Base-by-base conservation (phyloP, 768 basidiomycete genomes). In the Tylopilus subfusipes region DNA sequence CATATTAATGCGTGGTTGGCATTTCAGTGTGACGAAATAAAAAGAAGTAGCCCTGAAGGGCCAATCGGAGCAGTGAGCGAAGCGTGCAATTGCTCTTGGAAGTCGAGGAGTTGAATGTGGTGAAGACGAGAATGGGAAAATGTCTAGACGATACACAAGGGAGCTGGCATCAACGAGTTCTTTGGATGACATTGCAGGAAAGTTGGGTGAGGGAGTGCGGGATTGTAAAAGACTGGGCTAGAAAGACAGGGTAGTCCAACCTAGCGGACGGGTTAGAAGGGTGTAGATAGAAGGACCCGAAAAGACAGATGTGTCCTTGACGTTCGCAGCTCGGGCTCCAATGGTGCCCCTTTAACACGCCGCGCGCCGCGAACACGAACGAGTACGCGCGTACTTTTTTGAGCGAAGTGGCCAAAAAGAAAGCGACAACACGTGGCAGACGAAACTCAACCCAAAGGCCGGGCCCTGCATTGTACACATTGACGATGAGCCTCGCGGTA, bases 51-150 rank as follows among this genome's bases (percentile, higher is more conserved):
- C 84, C 83, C 25, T 68, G 74, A 21, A 69, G n/a, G n/a, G 56
- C 82, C 83, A 82, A 55, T 84, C 81, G 5, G 76, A 73, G 27
- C 69, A 60, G 36, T 70, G 72, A 49, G 78, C 77, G 52, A 84
- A 72, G 42, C 84, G 79, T 21, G 76, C 78, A 13, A 83, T 52
- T 16, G 73, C 72, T 39, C 81, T 76, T 19, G 84, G 84, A n/a
- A n/a, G n/a, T n/a, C n/a, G n/a, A n/a, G 9, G 81, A 61, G 7
- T 73, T 71, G 55, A 76, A 66, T 6, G 78, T 55, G 50, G 77
- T 68, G 40, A 79, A 68, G 27, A 75, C 38, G 0, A 67, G 71
- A 36, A 79, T 65, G 45, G 63, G 60, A 81, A 70, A 40, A 83
- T 63, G 69, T 79, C 71, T 45, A 80, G 58, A 52, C 76, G 72